Evolutionary conservation across 805 yeast species (phyloP).

Genomic region (Zygosaccharomyces bailii): DNA sequence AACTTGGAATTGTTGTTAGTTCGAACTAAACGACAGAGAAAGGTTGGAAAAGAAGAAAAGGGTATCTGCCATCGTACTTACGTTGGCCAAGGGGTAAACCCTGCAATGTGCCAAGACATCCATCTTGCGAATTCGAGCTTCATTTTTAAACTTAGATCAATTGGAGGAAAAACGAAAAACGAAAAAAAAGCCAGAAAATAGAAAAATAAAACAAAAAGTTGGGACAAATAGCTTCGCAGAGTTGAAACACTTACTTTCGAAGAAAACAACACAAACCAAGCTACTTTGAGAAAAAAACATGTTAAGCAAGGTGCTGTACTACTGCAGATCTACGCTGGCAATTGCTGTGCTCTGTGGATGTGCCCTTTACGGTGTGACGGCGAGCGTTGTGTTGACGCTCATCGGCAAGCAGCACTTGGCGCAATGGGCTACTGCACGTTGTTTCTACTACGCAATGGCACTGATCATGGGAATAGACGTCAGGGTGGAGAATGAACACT

Average conservation of each 20-base stretch:
- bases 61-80: conserved; percentile 10
- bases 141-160: neutral
- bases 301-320: conserved; percentile 45
- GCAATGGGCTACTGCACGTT: conserved; percentile 87
- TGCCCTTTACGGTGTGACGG: conserved; percentile 73
- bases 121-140: conserved; percentile 19
- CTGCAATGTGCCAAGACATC: conserved; percentile 32
- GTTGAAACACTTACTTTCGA: no score
- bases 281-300: conserved; percentile 1
- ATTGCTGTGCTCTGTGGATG: conserved; percentile 52
- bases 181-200: neutral
- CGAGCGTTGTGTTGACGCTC: conserved; percentile 62
- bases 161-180: neutral
- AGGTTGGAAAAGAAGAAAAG: conserved; percentile 9
- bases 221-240: no score
- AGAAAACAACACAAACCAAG: no score
- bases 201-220: neutral
- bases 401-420: conserved; percentile 75
- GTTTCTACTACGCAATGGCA: conserved; percentile 63
- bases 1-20: conserved; percentile 15
- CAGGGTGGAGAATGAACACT: conserved; percentile 62
- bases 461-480: conserved; percentile 65
- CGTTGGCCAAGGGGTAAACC: conserved; percentile 27
- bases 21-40: neutral
- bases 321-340: conserved; percentile 53